phyloP scores from a whole-genome alignment of 1,284 basidiomycete species.

The Rhodotorula sp. region DNA sequence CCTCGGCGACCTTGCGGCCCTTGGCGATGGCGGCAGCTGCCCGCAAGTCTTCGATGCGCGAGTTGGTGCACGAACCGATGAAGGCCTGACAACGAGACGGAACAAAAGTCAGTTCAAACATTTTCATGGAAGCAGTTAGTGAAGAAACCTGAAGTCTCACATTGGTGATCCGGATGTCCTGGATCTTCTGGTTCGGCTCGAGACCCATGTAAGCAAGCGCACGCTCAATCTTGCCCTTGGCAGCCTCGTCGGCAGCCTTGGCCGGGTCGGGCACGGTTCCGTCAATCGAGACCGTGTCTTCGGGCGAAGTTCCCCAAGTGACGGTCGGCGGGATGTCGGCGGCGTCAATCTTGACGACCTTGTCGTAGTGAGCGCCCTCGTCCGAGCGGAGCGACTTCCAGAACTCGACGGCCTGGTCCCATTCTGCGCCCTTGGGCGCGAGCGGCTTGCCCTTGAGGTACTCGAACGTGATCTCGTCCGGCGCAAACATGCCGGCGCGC shows the following conservation, averaged over 20 bases:
- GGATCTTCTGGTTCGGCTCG: constrained; percentile 73
- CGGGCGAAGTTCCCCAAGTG: constrained; percentile 94
- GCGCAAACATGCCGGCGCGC: constrained; percentile 84
- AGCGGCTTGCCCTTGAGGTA: constrained; percentile 85
- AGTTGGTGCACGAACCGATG: constrained; percentile 96
- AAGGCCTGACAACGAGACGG: constrained; percentile 59
- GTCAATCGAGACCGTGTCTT: constrained; percentile 85
- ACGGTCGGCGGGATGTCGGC: constrained; percentile 90
- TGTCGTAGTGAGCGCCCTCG: constrained; percentile 83
- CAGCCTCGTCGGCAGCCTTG: constrained; percentile 64
- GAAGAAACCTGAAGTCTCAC: constrained; percentile 7
- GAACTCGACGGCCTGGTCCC: constrained; percentile 84
- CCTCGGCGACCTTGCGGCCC: constrained; percentile 71
- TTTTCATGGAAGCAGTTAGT: not conserved
- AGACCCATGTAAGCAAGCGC: constrained; percentile 92
- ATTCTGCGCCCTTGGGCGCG: constrained; percentile 76
- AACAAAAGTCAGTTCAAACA: not conserved
- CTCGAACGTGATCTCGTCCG: constrained; percentile 83
- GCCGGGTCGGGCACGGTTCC: constrained; percentile 79
- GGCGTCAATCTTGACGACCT: constrained; percentile 78
- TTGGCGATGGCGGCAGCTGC: constrained; percentile 80
- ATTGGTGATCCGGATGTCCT: constrained; percentile 84
- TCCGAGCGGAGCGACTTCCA: constrained; percentile 85
- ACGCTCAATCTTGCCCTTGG: constrained; percentile 71
- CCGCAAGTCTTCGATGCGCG: constrained; percentile 90